Evolutionary conservation across 805 yeast genomes (phyloP).

Genomic region (Kodamaea nitidulidarum): DNA sequence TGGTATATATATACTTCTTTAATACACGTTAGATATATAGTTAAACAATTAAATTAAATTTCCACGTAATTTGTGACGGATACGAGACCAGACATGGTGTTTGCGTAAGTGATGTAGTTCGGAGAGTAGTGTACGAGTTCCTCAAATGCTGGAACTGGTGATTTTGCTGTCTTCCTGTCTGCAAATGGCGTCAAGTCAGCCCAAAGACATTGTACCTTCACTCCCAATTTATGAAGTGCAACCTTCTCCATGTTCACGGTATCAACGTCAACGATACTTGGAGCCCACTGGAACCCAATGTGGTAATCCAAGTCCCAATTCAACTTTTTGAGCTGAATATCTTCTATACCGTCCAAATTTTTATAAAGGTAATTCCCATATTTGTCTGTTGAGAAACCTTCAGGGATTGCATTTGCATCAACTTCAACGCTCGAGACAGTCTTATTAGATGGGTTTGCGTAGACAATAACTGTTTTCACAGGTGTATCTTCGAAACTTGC

Average conservation of each 20-base stretch:
- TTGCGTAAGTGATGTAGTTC: constrained; percentile 58
- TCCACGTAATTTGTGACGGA: constrained; percentile 49
- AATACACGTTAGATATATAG: not conserved
- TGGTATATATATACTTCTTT: not conserved
- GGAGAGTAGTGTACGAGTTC: constrained; percentile 72
- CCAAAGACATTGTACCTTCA: constrained; percentile 70
- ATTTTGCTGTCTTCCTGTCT: constrained; percentile 26
- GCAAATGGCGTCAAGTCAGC: constrained; percentile 55
- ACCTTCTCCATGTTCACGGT: constrained; percentile 18
- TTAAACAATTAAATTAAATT: constrained; percentile 15
- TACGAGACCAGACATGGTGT: constrained; percentile 65
- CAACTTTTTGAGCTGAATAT: constrained; percentile 60
- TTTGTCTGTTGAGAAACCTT: constrained; percentile 42
- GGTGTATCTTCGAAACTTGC: constrained; percentile 42
- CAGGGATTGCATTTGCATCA: constrained; percentile 28
- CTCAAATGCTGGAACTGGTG: constrained; percentile 64
- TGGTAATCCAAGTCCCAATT: constrained; percentile 57
- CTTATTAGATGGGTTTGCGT: constrained; percentile 26
- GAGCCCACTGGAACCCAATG: constrained; percentile 74
- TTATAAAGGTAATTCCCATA: constrained; percentile 48
- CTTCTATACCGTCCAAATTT: constrained; percentile 59
- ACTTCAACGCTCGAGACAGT: constrained; percentile 7
- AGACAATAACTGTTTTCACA: constrained; percentile 58
- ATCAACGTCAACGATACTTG: constrained; percentile 46
- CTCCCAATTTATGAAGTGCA: constrained; percentile 42